Evolutionary conservation across 352 stramenopile genomes (phyloP), one percentile per base, ranked within the genome.

Genomic region (Globisporangium iwayamae): DNA sequence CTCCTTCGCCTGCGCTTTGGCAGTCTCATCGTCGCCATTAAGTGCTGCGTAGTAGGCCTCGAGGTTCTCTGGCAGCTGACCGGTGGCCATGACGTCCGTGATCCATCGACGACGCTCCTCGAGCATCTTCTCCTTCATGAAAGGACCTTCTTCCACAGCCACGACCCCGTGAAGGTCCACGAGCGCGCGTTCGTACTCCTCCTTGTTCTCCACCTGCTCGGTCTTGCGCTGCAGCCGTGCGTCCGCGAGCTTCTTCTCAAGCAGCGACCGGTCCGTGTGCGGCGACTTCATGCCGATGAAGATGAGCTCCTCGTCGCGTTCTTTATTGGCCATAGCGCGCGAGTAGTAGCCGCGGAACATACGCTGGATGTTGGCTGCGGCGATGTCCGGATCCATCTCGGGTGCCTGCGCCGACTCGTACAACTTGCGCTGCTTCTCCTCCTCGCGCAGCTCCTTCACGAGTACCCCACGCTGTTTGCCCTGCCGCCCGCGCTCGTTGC

Each of bases 241-340:
- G 36, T 96, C 74, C 0, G 81, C 70, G 4, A 98, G 71, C 52
- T 91, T 78, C 55, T 80, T 83, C 63, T 96, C 80, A 3, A 97
- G 69, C 36, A 73, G 65, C 25, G 86, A 82, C 11, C 79, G 74
- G 71, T 86, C 73, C 5, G 74, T 74, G 22, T 66, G 63, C 7
- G 82, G 80, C 10, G 85, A 74, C 66, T 91, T 96, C 93, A 98
- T 98, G 36, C 95, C 95, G 60, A 98, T 94, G 56, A 98, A 98
- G 34, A 97, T 65, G 25, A 96, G 79, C 74, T 95, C 83, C 20
- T 88, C 78, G 62, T 96, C 83, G 16, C 86, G 86, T 57, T 96
- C 89, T 2, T 80, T 66, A 32, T 68, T 56, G 13, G 89, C 88
- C 32, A 72, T 74, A 25, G 75, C 79, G 16, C 93, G 85, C 16